Conservation (phyloP, 257 asterid species). For the Ilex aquifolium region DNA sequence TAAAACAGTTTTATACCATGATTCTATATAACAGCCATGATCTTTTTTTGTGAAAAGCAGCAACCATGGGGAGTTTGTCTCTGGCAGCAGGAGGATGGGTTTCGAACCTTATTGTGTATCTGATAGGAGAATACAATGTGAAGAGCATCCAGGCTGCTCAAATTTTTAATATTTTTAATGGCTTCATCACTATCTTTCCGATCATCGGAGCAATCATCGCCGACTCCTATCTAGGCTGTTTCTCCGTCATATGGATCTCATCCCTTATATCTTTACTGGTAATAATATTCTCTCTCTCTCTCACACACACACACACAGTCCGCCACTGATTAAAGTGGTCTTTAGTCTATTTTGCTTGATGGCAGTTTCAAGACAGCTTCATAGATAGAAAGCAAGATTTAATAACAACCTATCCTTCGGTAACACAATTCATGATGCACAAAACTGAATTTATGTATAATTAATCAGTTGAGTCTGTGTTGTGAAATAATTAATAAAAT, state of each 20-base stretch:
- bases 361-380: neutral
- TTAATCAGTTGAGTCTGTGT: too few species aligned
- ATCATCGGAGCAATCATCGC: constrained; percentile 67
- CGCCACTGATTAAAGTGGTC: neutral
- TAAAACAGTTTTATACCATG: too few species aligned
- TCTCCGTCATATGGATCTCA: constrained; percentile 73
- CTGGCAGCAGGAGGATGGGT: constrained; percentile 72
- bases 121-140: constrained; percentile 68
- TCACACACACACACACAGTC: too few species aligned
- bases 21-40: too few species aligned
- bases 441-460: too few species aligned
- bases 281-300: neutral
- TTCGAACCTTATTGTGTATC: constrained; percentile 59
- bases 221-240: constrained; percentile 63
- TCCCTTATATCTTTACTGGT: constrained; percentile 68
- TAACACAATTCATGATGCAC: too few species aligned
- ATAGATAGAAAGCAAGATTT: too few species aligned
- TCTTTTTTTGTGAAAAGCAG: constrained; percentile 23
- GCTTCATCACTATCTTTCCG: constrained; percentile 66
- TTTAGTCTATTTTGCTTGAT: neutral
- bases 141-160: constrained; percentile 75
- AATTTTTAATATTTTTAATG: constrained; percentile 58
- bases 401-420: too few species aligned
- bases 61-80: constrained; percentile 50
- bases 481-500: too few species aligned